Conservation (phyloP, 2,329 filamentous ascomycete species). For the Graphiopsis chlorocephala region DNA sequence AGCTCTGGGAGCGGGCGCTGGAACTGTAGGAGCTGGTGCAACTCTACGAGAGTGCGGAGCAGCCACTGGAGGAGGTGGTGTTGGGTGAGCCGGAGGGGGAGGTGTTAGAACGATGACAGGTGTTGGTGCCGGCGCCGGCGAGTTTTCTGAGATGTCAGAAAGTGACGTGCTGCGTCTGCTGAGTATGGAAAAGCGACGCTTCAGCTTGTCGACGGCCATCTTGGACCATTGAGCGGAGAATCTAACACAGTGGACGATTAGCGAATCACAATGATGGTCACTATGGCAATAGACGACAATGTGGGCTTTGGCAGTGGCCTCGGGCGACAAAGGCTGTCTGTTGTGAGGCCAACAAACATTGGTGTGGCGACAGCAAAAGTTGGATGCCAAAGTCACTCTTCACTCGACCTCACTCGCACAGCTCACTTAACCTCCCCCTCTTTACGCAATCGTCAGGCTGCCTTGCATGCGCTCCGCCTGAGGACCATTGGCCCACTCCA, state of each 20-base stretch:
- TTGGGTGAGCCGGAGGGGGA: no score
- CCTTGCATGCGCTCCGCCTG: neutral
- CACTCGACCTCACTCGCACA: neutral
- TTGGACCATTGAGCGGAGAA: neutral
- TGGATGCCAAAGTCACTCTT: neutral
- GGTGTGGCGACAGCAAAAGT: neutral
- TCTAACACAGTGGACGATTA: neutral
- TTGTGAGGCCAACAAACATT: neutral
- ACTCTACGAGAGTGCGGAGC: no score
- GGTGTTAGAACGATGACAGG: no score
- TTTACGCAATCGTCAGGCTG: neutral
- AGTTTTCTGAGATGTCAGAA: slow-evolving; percentile 18
- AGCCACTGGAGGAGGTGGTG: no score
- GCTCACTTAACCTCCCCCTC: neutral
- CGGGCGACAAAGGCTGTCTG: neutral
- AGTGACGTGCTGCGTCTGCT: slow-evolving; percentile 3
- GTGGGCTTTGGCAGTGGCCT: neutral
- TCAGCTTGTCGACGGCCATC: neutral
- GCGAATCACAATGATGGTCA: neutral
- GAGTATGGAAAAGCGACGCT: neutral
- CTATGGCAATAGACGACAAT: neutral
- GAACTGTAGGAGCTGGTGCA: neutral
- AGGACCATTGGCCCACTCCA: neutral
- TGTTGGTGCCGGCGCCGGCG: neutral
- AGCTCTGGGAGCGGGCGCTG: neutral